Evolutionary conservation across 345 rosid species (phyloP).

Genomic region (Pistacia integerrima): DNA sequence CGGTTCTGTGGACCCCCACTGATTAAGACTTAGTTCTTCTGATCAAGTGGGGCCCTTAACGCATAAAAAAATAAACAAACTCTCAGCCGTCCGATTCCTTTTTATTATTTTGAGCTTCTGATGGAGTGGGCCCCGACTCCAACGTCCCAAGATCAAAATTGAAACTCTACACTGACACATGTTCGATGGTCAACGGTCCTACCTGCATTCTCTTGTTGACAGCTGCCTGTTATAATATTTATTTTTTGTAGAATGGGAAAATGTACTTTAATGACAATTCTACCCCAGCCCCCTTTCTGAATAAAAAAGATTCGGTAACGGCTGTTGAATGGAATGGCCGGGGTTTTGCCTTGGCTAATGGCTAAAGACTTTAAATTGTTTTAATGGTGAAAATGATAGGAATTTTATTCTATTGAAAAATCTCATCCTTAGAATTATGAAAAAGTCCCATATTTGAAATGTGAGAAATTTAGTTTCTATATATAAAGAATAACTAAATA

Average conservation of each 20-base stretch:
- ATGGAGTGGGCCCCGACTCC: slow-evolving; percentile 16
- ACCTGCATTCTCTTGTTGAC: slow-evolving; percentile 5
- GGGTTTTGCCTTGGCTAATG: background rate
- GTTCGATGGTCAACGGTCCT: slow-evolving; percentile 22
- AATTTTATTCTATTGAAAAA: too few relatives aligned
- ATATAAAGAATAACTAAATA: too few relatives aligned
- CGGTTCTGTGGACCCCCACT: slow-evolving; percentile 25
- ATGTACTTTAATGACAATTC: background rate
- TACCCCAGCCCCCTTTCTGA: slow-evolving; percentile 15
- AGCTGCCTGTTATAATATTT: background rate
- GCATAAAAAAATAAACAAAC: background rate
- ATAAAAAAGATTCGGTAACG: background rate
- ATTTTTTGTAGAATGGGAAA: background rate
- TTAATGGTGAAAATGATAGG: too few relatives aligned
- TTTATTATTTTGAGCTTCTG: background rate
- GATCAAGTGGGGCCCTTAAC: background rate
- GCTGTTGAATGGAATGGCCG: background rate
- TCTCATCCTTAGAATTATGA: too few relatives aligned
- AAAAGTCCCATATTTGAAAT: too few relatives aligned
- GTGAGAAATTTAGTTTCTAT: too few relatives aligned
- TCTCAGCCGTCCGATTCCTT: slow-evolving; percentile 18
- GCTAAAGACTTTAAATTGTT: background rate
- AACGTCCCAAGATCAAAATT: slow-evolving; percentile 1
- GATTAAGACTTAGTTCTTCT: background rate
- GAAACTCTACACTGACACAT: slow-evolving; percentile 19